Conservation (phyloP, 1,284 basidiomycete species). For the Boletus austroedulis region DNA sequence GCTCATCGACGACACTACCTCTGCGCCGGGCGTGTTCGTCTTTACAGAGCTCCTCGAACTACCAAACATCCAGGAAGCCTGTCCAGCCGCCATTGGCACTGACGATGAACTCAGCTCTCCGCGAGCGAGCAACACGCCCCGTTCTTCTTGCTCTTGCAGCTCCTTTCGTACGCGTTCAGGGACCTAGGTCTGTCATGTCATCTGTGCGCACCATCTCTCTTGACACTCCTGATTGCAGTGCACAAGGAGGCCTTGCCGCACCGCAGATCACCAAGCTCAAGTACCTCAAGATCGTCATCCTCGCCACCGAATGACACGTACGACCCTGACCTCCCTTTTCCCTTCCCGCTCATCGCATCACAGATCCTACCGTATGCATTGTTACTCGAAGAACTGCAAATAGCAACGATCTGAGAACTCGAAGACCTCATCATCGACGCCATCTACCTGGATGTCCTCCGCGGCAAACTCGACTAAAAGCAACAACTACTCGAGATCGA, state of each 20-base stretch:
- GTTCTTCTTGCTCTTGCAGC: constrained; percentile 63
- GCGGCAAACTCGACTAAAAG: constrained; percentile 90
- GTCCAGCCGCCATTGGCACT: constrained; percentile 24
- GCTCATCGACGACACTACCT: too few species aligned
- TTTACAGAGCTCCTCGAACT: too few species aligned
- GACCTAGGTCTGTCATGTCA: too few species aligned
- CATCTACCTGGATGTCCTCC: constrained; percentile 86
- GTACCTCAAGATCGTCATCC: constrained; percentile 84
- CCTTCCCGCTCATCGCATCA: not conserved
- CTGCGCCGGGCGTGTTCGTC: too few species aligned
- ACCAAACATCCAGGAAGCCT: constrained; percentile 79
- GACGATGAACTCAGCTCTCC: constrained; percentile 49
- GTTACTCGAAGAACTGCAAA: constrained; percentile 64
- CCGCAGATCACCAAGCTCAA: constrained; percentile 84
- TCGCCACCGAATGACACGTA: constrained; percentile 73
- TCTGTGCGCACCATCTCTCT: constrained; percentile 13
- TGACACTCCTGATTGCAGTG: constrained; percentile 41
- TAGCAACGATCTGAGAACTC: constrained; percentile 76
- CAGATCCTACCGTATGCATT: constrained; percentile 75
- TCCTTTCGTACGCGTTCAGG: constrained; percentile 83
- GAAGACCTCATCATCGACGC: constrained; percentile 96
- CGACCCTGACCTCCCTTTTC: constrained; percentile 24
- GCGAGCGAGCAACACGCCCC: constrained; percentile 60
- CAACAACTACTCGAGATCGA: constrained; percentile 86
- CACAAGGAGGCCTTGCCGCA: constrained; percentile 65